Evolutionary conservation across 2,329 filamentous ascomycete species (phyloP).

Genomic region (Paraphaeosphaeria minitans): DNA sequence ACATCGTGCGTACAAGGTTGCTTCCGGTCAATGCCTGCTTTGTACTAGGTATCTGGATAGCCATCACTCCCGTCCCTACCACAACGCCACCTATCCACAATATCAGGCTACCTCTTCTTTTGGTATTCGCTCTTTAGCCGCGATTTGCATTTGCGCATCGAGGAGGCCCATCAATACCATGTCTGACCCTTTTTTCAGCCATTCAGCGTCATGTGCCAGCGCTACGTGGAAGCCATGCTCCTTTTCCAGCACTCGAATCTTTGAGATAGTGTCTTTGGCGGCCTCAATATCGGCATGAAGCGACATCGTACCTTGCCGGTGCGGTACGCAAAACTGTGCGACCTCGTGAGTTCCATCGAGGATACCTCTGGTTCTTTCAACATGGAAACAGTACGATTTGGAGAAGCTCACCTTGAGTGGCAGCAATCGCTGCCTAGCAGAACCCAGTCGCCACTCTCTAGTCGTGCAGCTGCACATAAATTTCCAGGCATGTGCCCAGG

Average conservation of each 20-base stretch:
- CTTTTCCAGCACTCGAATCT: constrained; percentile 31
- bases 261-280: constrained; percentile 34
- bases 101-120: constrained; percentile 26
- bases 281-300: constrained; percentile 34
- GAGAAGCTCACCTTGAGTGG: constrained; percentile 34
- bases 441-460: constrained; percentile 35
- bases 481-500: constrained; percentile 48
- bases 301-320: constrained; percentile 25
- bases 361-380: constrained; percentile 27
- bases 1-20: neutral
- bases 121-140: constrained; percentile 28
- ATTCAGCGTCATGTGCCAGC: constrained; percentile 38
- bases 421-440: constrained; percentile 43
- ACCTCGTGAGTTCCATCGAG: constrained; percentile 36
- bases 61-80: neutral
- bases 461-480: constrained; percentile 41
- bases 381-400: neutral
- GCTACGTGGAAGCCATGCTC: constrained; percentile 33
- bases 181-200: constrained; percentile 34
- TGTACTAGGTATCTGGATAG: too few relatives aligned
- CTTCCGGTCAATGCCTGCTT: neutral
- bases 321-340: constrained; percentile 32
- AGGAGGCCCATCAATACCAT: constrained; percentile 36
- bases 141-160: constrained; percentile 30
- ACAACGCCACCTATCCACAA: neutral